These are phyloP conservation scores for Nyssa sinensis DNA, from an alignment of 148 eudicot species.

Conservation along the genomic window DNA sequence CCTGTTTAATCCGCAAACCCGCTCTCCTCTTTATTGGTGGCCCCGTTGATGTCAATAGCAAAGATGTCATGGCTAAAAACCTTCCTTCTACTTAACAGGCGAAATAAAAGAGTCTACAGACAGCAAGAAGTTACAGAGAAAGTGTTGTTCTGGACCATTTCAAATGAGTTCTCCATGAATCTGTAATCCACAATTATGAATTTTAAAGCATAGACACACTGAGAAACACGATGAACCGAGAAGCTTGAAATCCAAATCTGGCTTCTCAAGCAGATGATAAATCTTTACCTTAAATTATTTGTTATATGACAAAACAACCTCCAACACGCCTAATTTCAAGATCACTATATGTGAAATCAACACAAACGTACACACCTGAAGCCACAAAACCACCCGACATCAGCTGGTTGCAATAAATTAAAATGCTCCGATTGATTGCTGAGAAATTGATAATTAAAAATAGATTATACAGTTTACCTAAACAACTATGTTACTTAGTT, in stretches of 20 bases:
- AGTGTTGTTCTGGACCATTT: neutral
- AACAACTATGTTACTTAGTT: neutral
- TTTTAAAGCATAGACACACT: neutral
- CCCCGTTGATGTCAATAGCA: slow-evolving; percentile 30
- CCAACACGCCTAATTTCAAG: slow-evolving; percentile 10
- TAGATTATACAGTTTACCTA: no score
- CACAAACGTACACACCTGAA: slow-evolving; percentile 12
- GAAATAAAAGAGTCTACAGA: neutral
- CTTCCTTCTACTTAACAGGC: slow-evolving; percentile 12
- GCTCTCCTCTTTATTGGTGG: slow-evolving; percentile 55
- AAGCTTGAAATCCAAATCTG: slow-evolving; percentile 12
- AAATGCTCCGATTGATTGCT: neutral
- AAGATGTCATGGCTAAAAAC: slow-evolving; percentile 15
- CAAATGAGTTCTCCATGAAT: slow-evolving; percentile 18
- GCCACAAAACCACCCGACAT: neutral
- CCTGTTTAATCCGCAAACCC: slow-evolving; percentile 47
- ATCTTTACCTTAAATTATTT: neutral
- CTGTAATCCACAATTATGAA: neutral
- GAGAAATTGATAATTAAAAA: neutral
- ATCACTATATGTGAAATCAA: neutral
- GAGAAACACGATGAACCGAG: neutral
- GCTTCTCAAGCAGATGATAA: slow-evolving; percentile 4
- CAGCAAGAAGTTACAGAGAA: slow-evolving; percentile 3
- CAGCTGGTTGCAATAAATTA: neutral
- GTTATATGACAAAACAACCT: neutral